These are phyloP conservation scores for Alloteropsis semialata DNA, from an alignment of 176 grass and related monocot genomes.

Conservation along the genomic window DNA sequence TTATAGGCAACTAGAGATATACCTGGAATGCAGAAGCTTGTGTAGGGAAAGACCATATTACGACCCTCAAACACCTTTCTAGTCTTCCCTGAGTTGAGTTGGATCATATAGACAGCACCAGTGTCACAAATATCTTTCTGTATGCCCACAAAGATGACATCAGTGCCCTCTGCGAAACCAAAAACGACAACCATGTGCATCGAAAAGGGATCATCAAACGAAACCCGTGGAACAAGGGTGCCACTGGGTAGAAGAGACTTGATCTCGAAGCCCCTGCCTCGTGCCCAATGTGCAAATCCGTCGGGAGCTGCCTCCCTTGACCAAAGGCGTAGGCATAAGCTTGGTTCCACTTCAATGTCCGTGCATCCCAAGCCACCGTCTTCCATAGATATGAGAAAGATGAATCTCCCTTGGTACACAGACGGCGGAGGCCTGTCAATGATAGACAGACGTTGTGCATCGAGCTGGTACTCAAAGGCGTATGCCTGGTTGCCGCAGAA, in stretches of 20 bases:
- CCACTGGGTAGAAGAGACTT: not conserved
- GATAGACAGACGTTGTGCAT: too few species aligned
- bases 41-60: not conserved
- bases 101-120: not conserved
- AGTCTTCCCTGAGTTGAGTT: not conserved
- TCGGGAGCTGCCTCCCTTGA: not conserved
- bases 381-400: not conserved
- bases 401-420: not conserved
- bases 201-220: not conserved
- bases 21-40: slow-evolving; percentile 8
- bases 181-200: not conserved
- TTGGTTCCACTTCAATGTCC: not conserved
- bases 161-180: not conserved
- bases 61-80: not conserved
- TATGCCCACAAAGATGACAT: not conserved
- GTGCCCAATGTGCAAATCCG: not conserved
- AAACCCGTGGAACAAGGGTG: not conserved
- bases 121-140: accelerated
- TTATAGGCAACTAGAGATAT: not conserved
- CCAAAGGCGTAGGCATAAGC: not conserved
- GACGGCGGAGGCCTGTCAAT: not conserved
- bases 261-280: not conserved
- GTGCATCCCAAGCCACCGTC: too few species aligned
- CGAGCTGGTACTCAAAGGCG: not conserved
- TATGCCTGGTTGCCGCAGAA: not conserved